Evolutionary conservation across 495 filamentous ascomycete genomes (phyloP).

Genomic region (Penicillium simplicissimum): DNA sequence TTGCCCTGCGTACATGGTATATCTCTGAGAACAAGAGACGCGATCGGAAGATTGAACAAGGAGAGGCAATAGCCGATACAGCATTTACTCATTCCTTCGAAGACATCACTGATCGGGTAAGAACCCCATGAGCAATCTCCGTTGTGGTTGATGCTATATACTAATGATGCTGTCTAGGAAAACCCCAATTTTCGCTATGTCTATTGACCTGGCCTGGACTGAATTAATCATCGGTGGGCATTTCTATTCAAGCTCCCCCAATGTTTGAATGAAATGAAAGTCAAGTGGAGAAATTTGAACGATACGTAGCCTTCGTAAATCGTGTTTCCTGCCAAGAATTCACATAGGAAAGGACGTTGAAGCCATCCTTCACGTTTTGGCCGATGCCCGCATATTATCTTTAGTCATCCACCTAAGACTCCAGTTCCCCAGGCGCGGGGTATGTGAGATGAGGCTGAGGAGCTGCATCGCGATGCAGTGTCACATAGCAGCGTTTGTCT

Average conservation of each 20-base stretch:
- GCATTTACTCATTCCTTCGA: slow-evolving; percentile 41
- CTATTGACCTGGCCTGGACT: background rate
- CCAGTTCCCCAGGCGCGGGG: background rate
- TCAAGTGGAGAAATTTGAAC: background rate
- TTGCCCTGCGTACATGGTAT: slow-evolving; percentile 35
- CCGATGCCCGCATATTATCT: background rate
- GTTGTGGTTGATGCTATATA: background rate
- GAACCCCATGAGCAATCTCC: background rate
- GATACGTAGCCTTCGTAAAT: too few relatives aligned
- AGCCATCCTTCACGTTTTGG: background rate
- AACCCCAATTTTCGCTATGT: background rate
- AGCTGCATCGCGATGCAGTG: background rate
- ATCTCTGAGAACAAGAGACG: slow-evolving; percentile 34
- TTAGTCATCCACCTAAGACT: background rate
- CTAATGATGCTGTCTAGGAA: background rate
- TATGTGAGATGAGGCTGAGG: background rate
- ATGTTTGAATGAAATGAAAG: background rate
- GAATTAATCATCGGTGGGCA: background rate
- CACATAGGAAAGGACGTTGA: too few relatives aligned
- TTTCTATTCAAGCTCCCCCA: background rate
- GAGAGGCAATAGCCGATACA: slow-evolving; percentile 26
- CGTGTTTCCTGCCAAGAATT: too few relatives aligned
- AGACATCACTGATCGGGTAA: slow-evolving; percentile 44
- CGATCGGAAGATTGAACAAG: slow-evolving; percentile 30
- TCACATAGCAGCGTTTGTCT: background rate